phyloP scores from a whole-genome alignment of 2,329 filamentous ascomycete genomes.

The Cordyceps farinosa region DNA sequence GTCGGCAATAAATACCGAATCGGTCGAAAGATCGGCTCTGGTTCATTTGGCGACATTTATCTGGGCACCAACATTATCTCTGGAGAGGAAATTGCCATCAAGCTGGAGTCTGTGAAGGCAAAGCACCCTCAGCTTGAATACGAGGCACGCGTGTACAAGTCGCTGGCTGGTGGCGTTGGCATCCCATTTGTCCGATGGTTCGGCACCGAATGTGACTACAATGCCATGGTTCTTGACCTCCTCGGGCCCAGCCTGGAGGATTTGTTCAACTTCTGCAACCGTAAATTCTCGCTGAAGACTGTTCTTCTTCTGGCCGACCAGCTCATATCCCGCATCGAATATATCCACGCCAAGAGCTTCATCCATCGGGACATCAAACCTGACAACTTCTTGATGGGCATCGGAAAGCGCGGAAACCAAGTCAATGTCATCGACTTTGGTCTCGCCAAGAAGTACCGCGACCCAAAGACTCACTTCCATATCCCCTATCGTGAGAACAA shows the following conservation, averaged over 20 bases:
- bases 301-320: slow-evolving; percentile 95
- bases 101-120: slow-evolving; percentile 98
- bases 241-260: slow-evolving; percentile 95
- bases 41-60: slow-evolving; percentile 97
- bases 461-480: slow-evolving; percentile 99
- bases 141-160: slow-evolving; percentile 90
- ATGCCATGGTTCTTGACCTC: slow-evolving; percentile 98
- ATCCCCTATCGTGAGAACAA: slow-evolving; percentile 99
- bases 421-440: slow-evolving; percentile 99
- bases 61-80: slow-evolving; percentile 99
- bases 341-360: slow-evolving; percentile 99
- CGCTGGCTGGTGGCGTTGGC: slow-evolving; percentile 90
- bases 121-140: slow-evolving; percentile 99
- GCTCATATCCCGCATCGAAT: slow-evolving; percentile 98
- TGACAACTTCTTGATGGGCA: slow-evolving; percentile 99
- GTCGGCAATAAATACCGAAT: slow-evolving; percentile 99
- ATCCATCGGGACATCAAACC: slow-evolving; percentile 99
- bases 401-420: slow-evolving; percentile 98
- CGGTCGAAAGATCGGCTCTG: slow-evolving; percentile 97
- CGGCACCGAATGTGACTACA: slow-evolving; percentile 99
- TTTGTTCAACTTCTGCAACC: slow-evolving; percentile 99
- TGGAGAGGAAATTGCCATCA: slow-evolving; percentile 98
- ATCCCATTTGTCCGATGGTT: slow-evolving; percentile 99
- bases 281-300: slow-evolving; percentile 98
- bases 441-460: slow-evolving; percentile 98